phyloP scores from a whole-genome alignment of 2,329 filamentous ascomycete species.

The Fusarium sulawesiense region DNA sequence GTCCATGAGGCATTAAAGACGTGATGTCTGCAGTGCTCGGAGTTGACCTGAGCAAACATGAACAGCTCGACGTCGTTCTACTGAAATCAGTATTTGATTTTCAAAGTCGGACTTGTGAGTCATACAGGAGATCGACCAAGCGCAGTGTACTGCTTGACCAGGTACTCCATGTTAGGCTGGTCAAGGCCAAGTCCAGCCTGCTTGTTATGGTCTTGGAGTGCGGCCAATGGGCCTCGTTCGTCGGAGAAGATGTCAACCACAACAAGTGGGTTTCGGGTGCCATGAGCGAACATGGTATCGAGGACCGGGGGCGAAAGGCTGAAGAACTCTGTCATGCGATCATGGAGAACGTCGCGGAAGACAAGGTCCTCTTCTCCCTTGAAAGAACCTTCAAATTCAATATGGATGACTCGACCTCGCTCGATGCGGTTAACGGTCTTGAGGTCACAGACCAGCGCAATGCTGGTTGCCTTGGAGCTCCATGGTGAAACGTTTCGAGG shows the following conservation, averaged over 20 bases:
- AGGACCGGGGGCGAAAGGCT: constrained; percentile 74
- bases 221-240: constrained; percentile 72
- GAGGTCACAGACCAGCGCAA: constrained; percentile 90
- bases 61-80: constrained; percentile 89
- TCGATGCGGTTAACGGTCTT: constrained; percentile 82
- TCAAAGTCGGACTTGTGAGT: constrained; percentile 24
- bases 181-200: constrained; percentile 88
- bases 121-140: constrained; percentile 68
- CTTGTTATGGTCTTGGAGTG: constrained; percentile 85
- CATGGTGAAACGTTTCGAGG: constrained; percentile 94
- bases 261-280: constrained; percentile 70
- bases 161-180: constrained; percentile 88
- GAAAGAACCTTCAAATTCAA: constrained; percentile 65
- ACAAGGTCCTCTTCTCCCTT: constrained; percentile 61
- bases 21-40: constrained; percentile 88
- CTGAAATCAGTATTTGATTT: constrained; percentile 38
- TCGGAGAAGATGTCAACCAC: constrained; percentile 79
- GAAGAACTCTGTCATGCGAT: constrained; percentile 95
- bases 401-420: constrained; percentile 81
- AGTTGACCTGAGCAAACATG: constrained; percentile 99
- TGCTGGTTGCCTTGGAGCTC: constrained; percentile 96
- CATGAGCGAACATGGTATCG: constrained; percentile 81
- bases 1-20: constrained; percentile 98
- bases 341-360: constrained; percentile 80
- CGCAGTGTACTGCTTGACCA: constrained; percentile 71